Percentiles rank a stretch among this genome's conserved stretches.
Evolutionary conservation across 768 basidiomycete species (phyloP).

Genomic region (Termitomyces sp.): DNA sequence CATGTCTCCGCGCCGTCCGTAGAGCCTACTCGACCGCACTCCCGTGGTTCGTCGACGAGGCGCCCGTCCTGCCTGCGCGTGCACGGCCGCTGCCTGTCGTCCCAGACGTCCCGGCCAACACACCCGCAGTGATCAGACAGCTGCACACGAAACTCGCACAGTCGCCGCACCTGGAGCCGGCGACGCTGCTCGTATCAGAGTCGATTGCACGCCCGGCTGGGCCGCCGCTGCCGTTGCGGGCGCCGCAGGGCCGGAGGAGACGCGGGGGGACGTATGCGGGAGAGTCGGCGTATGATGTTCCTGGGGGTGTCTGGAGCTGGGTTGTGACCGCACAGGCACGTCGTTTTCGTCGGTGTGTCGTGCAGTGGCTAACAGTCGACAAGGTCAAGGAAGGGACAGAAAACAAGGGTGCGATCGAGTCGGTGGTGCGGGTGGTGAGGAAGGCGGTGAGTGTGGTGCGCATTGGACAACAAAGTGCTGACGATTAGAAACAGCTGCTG

Average conservation of each 20-base stretch:
- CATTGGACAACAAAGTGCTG: background rate
- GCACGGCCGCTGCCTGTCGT: conserved; percentile 22
- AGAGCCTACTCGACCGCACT: conserved; percentile 16
- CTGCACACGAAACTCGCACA: conserved; percentile 52
- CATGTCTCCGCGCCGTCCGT: conserved; percentile 7
- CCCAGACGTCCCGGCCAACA: conserved; percentile 43
- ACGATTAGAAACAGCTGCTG: conserved; percentile 41
- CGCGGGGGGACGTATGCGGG: conserved; percentile 67
- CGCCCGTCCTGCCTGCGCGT: conserved; percentile 18
- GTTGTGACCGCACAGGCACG: conserved; percentile 65
- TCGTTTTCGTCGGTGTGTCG: background rate
- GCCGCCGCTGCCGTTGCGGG: conserved; percentile 51
- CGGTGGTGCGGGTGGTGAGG: conserved; percentile 62
- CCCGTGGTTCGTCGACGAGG: conserved; percentile 68
- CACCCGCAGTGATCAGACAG: conserved; percentile 46
- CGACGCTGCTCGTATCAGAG: conserved; percentile 47
- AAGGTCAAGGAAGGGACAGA: conserved; percentile 86
- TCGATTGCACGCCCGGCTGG: conserved; percentile 48
- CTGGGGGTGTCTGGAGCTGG: conserved; percentile 72
- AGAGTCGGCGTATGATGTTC: conserved; percentile 49
- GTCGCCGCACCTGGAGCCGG: conserved; percentile 68
- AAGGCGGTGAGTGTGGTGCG: conserved; percentile 51
- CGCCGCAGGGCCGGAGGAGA: conserved; percentile 57
- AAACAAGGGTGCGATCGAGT: conserved; percentile 71
- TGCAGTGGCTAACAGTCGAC: conserved; percentile 3